Evolutionary conservation across 805 yeast genomes (phyloP).

Genomic region (Lipomyces mesembrius): DNA sequence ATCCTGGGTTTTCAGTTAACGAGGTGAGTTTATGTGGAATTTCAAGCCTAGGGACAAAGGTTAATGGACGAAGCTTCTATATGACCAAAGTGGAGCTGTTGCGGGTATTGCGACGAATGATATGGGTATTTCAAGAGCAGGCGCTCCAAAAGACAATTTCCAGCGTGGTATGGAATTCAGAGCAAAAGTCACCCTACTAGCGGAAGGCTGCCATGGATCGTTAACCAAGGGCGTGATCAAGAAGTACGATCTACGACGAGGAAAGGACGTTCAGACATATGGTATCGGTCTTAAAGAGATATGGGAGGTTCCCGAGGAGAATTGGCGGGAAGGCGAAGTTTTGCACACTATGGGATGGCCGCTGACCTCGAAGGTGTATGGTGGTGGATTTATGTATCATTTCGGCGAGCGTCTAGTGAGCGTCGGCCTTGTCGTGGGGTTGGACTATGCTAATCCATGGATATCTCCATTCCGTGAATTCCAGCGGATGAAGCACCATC

Average conservation of each 20-base stretch:
- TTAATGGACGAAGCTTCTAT: slow-evolving; percentile 56
- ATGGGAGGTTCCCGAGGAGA: slow-evolving; percentile 89
- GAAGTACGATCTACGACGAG: slow-evolving; percentile 68
- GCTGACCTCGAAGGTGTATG: slow-evolving; percentile 71
- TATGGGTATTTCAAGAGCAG: slow-evolving; percentile 78
- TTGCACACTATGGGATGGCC: slow-evolving; percentile 93
- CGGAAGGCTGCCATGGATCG: slow-evolving; percentile 99
- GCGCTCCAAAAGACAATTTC: slow-evolving; percentile 78
- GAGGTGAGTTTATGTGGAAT: slow-evolving; percentile 23
- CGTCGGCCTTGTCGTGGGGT: slow-evolving; percentile 91
- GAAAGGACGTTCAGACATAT: slow-evolving; percentile 76
- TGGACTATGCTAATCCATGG: slow-evolving; percentile 94
- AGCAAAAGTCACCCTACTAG: slow-evolving; percentile 84
- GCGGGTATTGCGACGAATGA: slow-evolving; percentile 94
- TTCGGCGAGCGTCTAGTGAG: slow-evolving; percentile 92
- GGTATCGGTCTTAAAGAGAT: slow-evolving; percentile 96
- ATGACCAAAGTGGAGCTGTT: slow-evolving; percentile 57
- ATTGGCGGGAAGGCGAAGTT: slow-evolving; percentile 78
- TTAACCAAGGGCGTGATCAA: slow-evolving; percentile 75
- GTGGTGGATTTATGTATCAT: slow-evolving; percentile 97
- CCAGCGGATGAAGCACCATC: slow-evolving; percentile 83
- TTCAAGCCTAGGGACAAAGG: not conserved
- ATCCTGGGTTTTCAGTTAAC: slow-evolving; percentile 82
- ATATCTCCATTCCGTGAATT: slow-evolving; percentile 95
- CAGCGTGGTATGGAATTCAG: slow-evolving; percentile 98